Evolutionary conservation across 2,329 filamentous ascomycete species (phyloP).

Genomic region (Lasiodiplodia theobromae): DNA sequence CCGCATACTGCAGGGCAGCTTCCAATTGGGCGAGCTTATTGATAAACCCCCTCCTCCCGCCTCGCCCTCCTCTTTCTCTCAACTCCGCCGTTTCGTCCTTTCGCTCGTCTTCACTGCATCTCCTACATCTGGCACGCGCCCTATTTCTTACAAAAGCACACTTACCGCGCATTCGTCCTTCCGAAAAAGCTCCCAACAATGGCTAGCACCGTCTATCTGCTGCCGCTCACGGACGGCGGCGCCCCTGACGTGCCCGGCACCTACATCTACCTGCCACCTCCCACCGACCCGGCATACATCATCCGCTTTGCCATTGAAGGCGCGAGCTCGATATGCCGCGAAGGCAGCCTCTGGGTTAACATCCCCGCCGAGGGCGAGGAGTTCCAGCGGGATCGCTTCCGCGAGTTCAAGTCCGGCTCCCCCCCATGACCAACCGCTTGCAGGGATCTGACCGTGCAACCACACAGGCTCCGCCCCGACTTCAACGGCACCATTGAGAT

Average conservation of each 20-base stretch:
- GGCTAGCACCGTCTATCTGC: slow-evolving; percentile 70
- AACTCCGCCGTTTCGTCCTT: neutral
- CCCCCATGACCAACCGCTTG: slow-evolving; percentile 28
- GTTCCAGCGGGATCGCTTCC: slow-evolving; percentile 81
- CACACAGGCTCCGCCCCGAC: slow-evolving; percentile 77
- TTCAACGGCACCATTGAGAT: slow-evolving; percentile 94
- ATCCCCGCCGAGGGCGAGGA: slow-evolving; percentile 78
- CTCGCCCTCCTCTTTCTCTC: neutral
- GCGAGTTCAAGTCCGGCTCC: slow-evolving; percentile 80
- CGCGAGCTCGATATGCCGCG: slow-evolving; percentile 91
- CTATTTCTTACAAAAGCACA: slow-evolving; percentile 6
- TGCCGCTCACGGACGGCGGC: slow-evolving; percentile 91
- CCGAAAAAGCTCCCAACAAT: slow-evolving; percentile 19
- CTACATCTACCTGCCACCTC: slow-evolving; percentile 90
- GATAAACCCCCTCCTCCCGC: slow-evolving; percentile 4
- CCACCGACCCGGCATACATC: slow-evolving; percentile 73
- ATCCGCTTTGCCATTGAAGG: slow-evolving; percentile 92
- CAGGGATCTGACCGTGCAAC: slow-evolving; percentile 16
- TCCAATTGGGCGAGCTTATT: slow-evolving; percentile 25
- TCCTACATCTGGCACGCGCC: neutral
- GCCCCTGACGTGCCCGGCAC: slow-evolving; percentile 86
- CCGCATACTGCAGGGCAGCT: slow-evolving; percentile 5
- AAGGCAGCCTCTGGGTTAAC: slow-evolving; percentile 97
- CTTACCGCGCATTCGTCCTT: neutral
- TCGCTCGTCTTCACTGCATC: slow-evolving; percentile 14